A percentile compares a stretch with the other conserved stretches of the same genome.
These are phyloP conservation scores for Cladosporium sp. DNA, from an alignment of 2,329 filamentous ascomycete genomes.

Conservation along the genomic window DNA sequence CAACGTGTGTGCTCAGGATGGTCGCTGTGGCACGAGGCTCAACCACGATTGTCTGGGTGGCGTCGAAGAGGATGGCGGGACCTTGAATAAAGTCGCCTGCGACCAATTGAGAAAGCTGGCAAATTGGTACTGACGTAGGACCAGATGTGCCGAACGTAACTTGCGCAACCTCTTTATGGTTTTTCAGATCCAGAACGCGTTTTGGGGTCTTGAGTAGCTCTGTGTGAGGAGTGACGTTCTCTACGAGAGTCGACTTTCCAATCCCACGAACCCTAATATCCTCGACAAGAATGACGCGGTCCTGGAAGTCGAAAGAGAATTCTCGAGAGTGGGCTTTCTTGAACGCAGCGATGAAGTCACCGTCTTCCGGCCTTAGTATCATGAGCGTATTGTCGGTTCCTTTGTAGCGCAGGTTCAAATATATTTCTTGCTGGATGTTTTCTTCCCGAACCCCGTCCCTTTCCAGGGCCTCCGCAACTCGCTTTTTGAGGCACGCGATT, in stretches of 20 bases:
- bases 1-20: conserved; percentile 34
- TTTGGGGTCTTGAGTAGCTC: not conserved
- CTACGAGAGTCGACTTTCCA: conserved; percentile 11
- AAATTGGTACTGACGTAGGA: conserved; percentile 22
- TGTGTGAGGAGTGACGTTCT: not conserved
- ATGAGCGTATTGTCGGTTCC: conserved; percentile 48
- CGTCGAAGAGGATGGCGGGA: conserved; percentile 34
- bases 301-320: conserved; percentile 36
- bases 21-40: conserved; percentile 34
- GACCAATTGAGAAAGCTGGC: conserved; percentile 19
- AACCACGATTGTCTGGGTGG: conserved; percentile 44
- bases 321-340: conserved; percentile 36
- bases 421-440: conserved; percentile 40
- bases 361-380: conserved; percentile 37
- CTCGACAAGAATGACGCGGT: conserved; percentile 37
- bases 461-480: conserved; percentile 35
- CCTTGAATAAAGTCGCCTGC: conserved; percentile 23
- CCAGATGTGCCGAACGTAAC: conserved; percentile 26
- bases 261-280: conserved; percentile 30
- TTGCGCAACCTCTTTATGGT: not conserved
- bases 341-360: conserved; percentile 37
- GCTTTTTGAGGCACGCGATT: conserved; percentile 28
- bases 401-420: conserved; percentile 47
- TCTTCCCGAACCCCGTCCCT: conserved; percentile 40
- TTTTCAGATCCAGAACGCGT: not conserved